phyloP scores from a whole-genome alignment of 2,329 filamentous ascomycete species.

The Zalaria sp. region DNA sequence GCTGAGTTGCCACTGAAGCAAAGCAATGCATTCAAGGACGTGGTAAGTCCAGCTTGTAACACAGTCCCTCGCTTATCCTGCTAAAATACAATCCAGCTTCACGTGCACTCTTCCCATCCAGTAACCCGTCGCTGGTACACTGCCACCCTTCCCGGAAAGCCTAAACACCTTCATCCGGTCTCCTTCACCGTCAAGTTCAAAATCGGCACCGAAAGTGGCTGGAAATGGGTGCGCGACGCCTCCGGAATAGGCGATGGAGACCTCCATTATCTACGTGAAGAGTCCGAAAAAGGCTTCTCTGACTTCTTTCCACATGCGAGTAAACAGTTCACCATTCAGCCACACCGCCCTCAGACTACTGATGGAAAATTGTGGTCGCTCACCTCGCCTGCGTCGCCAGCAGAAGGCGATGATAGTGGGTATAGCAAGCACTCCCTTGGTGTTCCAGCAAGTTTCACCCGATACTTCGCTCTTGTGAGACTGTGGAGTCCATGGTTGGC shows the following conservation, averaged over 20 bases:
- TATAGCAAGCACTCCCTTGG: slow-evolving; percentile 47
- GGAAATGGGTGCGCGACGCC: slow-evolving; percentile 59
- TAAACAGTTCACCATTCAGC: slow-evolving; percentile 38
- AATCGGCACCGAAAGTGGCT: slow-evolving; percentile 34
- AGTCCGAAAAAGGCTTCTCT: slow-evolving; percentile 28
- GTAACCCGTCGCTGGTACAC: slow-evolving; percentile 39
- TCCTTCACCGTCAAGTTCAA: slow-evolving; percentile 63
- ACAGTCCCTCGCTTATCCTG: neutral
- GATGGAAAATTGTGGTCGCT: slow-evolving; percentile 59
- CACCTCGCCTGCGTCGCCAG: slow-evolving; percentile 39
- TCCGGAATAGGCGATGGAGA: slow-evolving; percentile 49
- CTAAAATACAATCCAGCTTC: slow-evolving; percentile 1
- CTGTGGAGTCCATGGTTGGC: slow-evolving; percentile 75
- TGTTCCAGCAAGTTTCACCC: slow-evolving; percentile 46
- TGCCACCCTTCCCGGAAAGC: slow-evolving; percentile 28
- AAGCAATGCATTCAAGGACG: slow-evolving; percentile 13
- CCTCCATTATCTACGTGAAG: slow-evolving; percentile 36
- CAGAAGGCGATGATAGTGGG: slow-evolving; percentile 43
- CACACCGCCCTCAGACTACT: slow-evolving; percentile 50
- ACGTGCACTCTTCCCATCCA: slow-evolving; percentile 3
- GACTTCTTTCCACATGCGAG: slow-evolving; percentile 46
- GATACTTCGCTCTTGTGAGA: slow-evolving; percentile 73
- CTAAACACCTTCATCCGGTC: slow-evolving; percentile 32
- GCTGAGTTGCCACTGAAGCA: slow-evolving; percentile 40
- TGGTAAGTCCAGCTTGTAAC: slow-evolving; percentile 7